phyloP scores from a whole-genome alignment of 768 basidiomycete genomes.

The Lactarius sp. region DNA sequence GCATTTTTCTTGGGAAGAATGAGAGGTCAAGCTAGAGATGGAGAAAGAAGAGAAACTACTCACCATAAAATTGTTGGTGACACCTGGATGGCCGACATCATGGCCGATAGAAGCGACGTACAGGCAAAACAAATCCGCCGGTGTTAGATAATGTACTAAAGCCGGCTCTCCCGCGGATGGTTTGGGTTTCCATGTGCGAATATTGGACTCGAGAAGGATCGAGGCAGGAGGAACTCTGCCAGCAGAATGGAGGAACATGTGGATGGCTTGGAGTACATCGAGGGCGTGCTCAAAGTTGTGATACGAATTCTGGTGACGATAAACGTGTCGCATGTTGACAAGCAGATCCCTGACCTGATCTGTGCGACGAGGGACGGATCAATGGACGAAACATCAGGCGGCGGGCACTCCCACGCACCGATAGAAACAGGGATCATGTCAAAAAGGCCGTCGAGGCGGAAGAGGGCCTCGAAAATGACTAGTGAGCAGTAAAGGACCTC shows the following conservation, averaged over 20 bases:
- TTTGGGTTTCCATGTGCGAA: slow-evolving; percentile 36
- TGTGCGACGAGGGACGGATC: slow-evolving; percentile 30
- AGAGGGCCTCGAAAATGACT: slow-evolving; percentile 82
- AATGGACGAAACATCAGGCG: background rate
- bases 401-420: slow-evolving; percentile 40
- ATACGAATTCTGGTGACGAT: slow-evolving; percentile 88
- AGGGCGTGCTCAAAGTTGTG: slow-evolving; percentile 98
- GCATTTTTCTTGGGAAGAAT: slow-evolving; percentile 76
- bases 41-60: slow-evolving; percentile 30
- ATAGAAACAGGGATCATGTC: slow-evolving; percentile 53
- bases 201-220: slow-evolving; percentile 49
- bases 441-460: slow-evolving; percentile 71
- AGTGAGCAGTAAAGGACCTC: slow-evolving; percentile 78
- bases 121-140: slow-evolving; percentile 76
- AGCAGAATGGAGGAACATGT: slow-evolving; percentile 75
- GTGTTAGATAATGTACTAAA: slow-evolving; percentile 39
- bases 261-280: slow-evolving; percentile 91
- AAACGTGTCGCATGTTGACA: slow-evolving; percentile 84
- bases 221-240: slow-evolving; percentile 77
- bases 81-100: slow-evolving; percentile 95
- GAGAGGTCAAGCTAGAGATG: background rate
- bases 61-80: slow-evolving; percentile 93
- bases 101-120: slow-evolving; percentile 94
- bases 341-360: slow-evolving; percentile 76
- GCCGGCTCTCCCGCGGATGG: slow-evolving; percentile 29